Base-by-base conservation (phyloP, 768 basidiomycete species). In the Termitomyces sp. region DNA sequence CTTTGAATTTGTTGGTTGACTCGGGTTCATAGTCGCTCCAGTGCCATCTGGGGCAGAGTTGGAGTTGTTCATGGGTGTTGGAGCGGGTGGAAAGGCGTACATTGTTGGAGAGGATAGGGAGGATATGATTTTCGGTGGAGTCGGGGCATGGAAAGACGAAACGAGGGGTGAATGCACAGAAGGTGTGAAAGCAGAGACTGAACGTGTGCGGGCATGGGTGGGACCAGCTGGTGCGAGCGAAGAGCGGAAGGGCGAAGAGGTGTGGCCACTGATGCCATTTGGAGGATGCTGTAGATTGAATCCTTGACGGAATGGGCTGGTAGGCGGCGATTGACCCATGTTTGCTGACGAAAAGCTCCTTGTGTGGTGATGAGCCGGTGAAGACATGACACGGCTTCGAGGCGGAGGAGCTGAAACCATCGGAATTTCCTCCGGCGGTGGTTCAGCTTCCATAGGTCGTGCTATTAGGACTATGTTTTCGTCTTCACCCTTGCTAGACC, bases 121-220 rank as follows among this genome's bases (percentile, higher is more conserved):
- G 30, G 61, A 63, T 12, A 61, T 62, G 9, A 69, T 69, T 45
- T 54, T 57, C 47, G 45, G 51, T 10, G 54, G 61, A 12, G 47
- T 57, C 8, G 54, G 58, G 2, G 40, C 54, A 39, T 58, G 66
- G 55, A 54, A 75, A 30, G 52, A 70, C 17, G 75, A 62, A 10
- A 79, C 72, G 14, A 84, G 74, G 5, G 82, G 82, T 1, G 83
- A 83, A 4, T 78, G 80, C 3, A 74, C 69, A 27, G 73, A 65
- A 2, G 81, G 80, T 3, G 76, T 72, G 63, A 79, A 81, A 3
- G 79, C 75, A 3, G 83, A 82, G 45, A 80, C 73, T 4, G 82
- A 80, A 16, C 54, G 54, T 10, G 54, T 44, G 30, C 79, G 77
- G 21, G 71, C 61, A 66, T 80, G 79, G 2, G 61, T 69, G 19